These are phyloP conservation scores for Platanus orientalis DNA, from an alignment of 164 flowering plant genomes.

Conservation along the genomic window DNA sequence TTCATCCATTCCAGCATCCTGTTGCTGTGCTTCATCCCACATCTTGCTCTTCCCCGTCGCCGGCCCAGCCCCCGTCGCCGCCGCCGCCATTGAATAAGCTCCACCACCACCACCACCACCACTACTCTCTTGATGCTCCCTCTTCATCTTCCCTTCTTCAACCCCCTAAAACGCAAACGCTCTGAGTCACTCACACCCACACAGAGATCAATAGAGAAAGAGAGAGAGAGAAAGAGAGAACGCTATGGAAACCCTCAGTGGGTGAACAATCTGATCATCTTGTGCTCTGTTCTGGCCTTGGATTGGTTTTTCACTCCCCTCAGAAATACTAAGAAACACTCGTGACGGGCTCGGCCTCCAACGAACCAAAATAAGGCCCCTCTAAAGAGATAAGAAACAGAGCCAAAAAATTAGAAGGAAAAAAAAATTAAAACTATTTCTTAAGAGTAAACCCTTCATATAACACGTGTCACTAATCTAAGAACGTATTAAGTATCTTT, in stretches of 20 bases:
- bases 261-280: neutral
- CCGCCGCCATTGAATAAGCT: constrained; percentile 1
- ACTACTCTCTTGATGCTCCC: constrained; percentile 17
- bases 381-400: neutral
- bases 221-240: neutral
- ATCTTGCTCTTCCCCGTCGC: constrained; percentile 34
- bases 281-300: neutral
- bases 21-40: constrained; percentile 34
- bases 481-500: no score
- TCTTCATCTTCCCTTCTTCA: constrained; percentile 19
- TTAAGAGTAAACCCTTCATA: no score
- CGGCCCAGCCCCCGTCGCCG: neutral
- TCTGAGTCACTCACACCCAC: no score
- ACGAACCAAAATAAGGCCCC: constrained; percentile 1
- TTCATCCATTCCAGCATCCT: constrained; percentile 65
- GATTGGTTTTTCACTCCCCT: neutral
- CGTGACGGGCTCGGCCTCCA: constrained; percentile 26
- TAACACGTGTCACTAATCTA: no score
- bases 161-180: neutral
- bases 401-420: neutral
- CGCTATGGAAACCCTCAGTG: neutral
- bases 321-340: constrained; percentile 3
- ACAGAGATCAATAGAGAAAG: no score
- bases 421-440: neutral
- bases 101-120: neutral